Evolutionary conservation across 768 basidiomycete genomes (phyloP).

Genomic region (Chlorophyllum brunneum): DNA sequence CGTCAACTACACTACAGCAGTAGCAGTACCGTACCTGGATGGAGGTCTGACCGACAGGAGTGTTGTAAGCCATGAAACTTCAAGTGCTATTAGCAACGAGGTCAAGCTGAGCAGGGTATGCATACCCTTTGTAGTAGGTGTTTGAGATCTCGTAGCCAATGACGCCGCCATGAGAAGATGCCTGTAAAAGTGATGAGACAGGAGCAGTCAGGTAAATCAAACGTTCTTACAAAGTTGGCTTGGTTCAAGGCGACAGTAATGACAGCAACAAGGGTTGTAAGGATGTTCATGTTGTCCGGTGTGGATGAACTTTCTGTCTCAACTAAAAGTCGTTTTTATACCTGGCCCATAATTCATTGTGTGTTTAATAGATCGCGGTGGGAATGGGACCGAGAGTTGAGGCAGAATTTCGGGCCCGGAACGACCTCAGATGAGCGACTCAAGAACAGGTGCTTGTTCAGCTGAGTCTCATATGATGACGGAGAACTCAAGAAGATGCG

Average conservation of each 20-base stretch:
- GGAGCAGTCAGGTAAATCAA: not conserved
- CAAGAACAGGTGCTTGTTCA: slow-evolving; percentile 4
- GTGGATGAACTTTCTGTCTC: not conserved
- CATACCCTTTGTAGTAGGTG: slow-evolving; percentile 11
- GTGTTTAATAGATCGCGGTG: not conserved
- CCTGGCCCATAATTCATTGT: not conserved
- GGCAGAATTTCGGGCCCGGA: slow-evolving; percentile 12
- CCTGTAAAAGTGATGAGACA: slow-evolving; percentile 17
- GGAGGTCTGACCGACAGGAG: slow-evolving; percentile 27
- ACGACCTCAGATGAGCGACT: not conserved
- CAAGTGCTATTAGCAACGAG: slow-evolving; percentile 23
- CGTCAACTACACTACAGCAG: slow-evolving; percentile 12
- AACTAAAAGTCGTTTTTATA: not conserved
- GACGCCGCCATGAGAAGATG: slow-evolving; percentile 34
- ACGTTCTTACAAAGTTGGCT: slow-evolving; percentile 1
- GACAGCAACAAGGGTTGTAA: slow-evolving; percentile 22
- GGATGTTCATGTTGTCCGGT: slow-evolving; percentile 16
- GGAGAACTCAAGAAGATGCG: slow-evolving; percentile 2
- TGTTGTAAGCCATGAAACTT: slow-evolving; percentile 36
- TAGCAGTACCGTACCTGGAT: slow-evolving; percentile 28
- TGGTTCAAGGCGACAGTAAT: slow-evolving; percentile 19
- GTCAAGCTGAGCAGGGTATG: not conserved
- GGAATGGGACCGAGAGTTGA: not conserved
- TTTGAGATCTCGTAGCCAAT: slow-evolving; percentile 31
- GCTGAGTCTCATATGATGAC: not conserved